Percentiles rank a stretch among this genome's conserved stretches.
Evolutionary conservation across 1,139 yeast genomes (phyloP).

Genomic region (Pneumocystis jirovecii): DNA sequence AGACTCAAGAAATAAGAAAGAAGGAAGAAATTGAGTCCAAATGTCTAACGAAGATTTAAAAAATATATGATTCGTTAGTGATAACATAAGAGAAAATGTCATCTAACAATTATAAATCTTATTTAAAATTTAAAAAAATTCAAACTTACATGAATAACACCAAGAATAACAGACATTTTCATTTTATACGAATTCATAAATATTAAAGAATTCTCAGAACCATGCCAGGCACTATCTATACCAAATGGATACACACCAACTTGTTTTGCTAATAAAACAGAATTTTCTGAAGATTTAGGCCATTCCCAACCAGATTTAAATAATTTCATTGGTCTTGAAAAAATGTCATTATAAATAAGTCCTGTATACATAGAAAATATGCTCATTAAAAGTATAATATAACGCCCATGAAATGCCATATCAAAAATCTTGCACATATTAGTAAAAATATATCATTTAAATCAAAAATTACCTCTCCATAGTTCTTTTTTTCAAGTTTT

Average conservation of each 20-base stretch:
- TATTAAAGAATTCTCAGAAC: conserved; percentile 76
- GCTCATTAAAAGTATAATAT: conserved; percentile 83
- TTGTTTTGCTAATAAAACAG: conserved; percentile 45
- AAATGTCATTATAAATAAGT: conserved; percentile 77
- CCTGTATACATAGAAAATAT: conserved; percentile 88
- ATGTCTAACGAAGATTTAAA: conserved; percentile 71
- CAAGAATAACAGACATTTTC: conserved; percentile 91
- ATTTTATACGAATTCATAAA: conserved; percentile 91
- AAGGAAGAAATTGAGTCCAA: conserved; percentile 87
- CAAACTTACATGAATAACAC: conserved; percentile 46
- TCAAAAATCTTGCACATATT: conserved; percentile 42
- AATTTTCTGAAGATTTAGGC: conserved; percentile 59
- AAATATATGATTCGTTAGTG: conserved; percentile 62
- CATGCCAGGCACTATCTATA: conserved; percentile 93
- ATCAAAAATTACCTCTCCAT: conserved; percentile 42
- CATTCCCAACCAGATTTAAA: conserved; percentile 85
- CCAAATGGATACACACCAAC: conserved; percentile 70
- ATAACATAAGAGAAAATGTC: conserved; percentile 78
- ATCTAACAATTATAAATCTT: conserved; percentile 26
- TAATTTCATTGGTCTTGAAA: conserved; percentile 75
- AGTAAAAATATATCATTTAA: not conserved
- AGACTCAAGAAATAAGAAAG: conserved; percentile 84
- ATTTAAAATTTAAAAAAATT: not conserved
- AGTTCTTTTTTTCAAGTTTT: conserved; percentile 44
- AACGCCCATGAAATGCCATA: conserved; percentile 90